Evolutionary conservation across 331 rosid species (phyloP).

Genomic region (Stylosanthes scabra): DNA sequence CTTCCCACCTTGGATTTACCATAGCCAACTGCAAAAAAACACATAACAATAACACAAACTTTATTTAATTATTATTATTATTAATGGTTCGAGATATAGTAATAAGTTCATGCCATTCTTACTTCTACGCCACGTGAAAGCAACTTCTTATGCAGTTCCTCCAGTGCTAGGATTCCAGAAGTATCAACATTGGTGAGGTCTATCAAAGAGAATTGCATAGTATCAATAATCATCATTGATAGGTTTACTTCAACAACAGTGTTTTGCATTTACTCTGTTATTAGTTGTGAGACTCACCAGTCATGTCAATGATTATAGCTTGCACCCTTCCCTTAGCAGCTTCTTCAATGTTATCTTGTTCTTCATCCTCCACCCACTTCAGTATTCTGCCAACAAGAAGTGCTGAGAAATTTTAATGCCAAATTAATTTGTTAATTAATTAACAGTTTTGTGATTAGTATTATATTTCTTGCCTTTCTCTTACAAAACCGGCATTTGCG

Average conservation of each 20-base stretch:
- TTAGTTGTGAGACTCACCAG: conserved; percentile 60
- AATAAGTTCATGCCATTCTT: conserved; percentile 18
- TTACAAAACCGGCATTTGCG: conserved; percentile 79
- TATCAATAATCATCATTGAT: background rate
- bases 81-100: background rate
- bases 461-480: conserved; percentile 64
- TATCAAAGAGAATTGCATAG: conserved; percentile 32
- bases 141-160: conserved; percentile 76
- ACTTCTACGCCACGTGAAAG: conserved; percentile 61
- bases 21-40: conserved; percentile 62
- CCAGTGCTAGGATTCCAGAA: conserved; percentile 75
- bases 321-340: conserved; percentile 43
- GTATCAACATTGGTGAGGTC: conserved; percentile 82
- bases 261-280: too few species aligned
- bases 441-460: too few species aligned
- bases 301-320: conserved; percentile 74
- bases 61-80: background rate
- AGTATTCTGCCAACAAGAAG: conserved; percentile 62
- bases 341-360: conserved; percentile 46
- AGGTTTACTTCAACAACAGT: background rate
- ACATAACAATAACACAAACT: background rate
- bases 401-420: conserved; percentile 15
- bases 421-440: background rate
- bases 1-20: conserved; percentile 83
- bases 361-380: conserved; percentile 54